A percentile compares a stretch with the other conserved stretches of the same genome.
Conservation (phyloP, 768 basidiomycete species). For the Galerina marginata region DNA sequence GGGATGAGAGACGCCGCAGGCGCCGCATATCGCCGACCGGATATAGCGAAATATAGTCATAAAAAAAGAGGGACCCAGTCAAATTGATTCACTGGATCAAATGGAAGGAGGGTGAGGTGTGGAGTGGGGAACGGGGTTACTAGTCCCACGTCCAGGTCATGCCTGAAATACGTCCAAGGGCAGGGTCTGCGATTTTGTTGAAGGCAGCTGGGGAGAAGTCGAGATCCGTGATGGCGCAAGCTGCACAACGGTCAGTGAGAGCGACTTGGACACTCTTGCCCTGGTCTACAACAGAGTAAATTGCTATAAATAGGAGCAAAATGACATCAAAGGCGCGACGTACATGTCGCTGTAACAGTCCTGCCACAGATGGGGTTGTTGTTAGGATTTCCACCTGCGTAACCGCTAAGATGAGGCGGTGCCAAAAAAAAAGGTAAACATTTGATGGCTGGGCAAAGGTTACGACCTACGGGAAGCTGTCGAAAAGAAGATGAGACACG, state of each 20-base stretch:
- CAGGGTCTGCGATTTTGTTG: slow-evolving; percentile 42
- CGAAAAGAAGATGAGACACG: slow-evolving; percentile 60
- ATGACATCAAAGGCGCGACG: slow-evolving; percentile 13
- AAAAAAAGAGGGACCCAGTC: slow-evolving; percentile 8
- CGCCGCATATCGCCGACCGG: slow-evolving; percentile 28
- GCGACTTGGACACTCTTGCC: slow-evolving; percentile 54
- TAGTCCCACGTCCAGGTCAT: slow-evolving; percentile 59
- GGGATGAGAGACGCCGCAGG: slow-evolving; percentile 31
- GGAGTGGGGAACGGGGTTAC: slow-evolving; percentile 15
- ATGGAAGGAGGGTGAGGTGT: slow-evolving; percentile 12
- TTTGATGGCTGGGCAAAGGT: slow-evolving; percentile 1
- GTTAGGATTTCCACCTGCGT: slow-evolving; percentile 68
- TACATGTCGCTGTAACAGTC: slow-evolving; percentile 54
- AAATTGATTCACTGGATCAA: slow-evolving; percentile 3
- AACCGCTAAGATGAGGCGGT: slow-evolving; percentile 45
- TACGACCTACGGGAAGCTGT: slow-evolving; percentile 60
- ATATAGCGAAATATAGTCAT: slow-evolving; percentile 12
- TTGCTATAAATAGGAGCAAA: slow-evolving; percentile 3
- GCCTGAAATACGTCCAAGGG: slow-evolving; percentile 54
- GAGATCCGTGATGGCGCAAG: slow-evolving; percentile 55
- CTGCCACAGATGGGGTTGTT: slow-evolving; percentile 73
- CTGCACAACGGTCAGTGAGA: slow-evolving; percentile 68
- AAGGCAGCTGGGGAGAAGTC: slow-evolving; percentile 73
- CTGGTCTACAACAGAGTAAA: slow-evolving; percentile 42
- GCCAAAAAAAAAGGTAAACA: neutral